These are phyloP conservation scores for Vigna trinervia DNA, from an alignment of 306 rosid species.

Conservation along the genomic window DNA sequence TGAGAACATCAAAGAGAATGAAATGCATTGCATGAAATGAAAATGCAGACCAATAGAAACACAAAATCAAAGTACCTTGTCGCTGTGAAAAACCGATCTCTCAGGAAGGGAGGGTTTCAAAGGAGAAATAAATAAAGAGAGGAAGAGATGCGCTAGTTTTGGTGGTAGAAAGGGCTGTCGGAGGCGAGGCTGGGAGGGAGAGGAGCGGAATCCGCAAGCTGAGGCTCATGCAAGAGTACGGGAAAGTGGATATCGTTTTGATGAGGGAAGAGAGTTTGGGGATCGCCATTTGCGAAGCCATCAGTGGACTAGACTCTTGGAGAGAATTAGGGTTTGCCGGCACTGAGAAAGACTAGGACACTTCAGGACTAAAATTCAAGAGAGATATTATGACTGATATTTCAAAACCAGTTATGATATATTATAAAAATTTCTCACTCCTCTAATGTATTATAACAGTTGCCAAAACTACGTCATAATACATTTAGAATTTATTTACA, in stretches of 20 bases:
- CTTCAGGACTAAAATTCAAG: too few species aligned
- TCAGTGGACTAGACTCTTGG: too few species aligned
- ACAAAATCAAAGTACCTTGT: background rate
- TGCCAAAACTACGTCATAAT: too few species aligned
- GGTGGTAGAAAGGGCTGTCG: constrained; percentile 79
- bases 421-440: too few species aligned
- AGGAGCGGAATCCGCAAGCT: constrained; percentile 63
- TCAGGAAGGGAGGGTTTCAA: background rate
- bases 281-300: too few species aligned
- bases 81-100: background rate
- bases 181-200: constrained; percentile 96
- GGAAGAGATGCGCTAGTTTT: constrained; percentile 76
- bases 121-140: background rate
- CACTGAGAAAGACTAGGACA: too few species aligned
- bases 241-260: constrained; percentile 68
- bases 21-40: constrained; percentile 35
- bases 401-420: too few species aligned
- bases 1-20: background rate
- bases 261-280: background rate
- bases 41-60: constrained; percentile 18
- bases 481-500: too few species aligned
- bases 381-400: too few species aligned
- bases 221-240: constrained; percentile 71
- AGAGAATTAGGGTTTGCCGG: too few species aligned
- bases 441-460: too few species aligned